These are phyloP conservation scores for Pseudopyricularia javanii DNA, from an alignment of 2,329 filamentous ascomycete species.

Conservation along the genomic window DNA sequence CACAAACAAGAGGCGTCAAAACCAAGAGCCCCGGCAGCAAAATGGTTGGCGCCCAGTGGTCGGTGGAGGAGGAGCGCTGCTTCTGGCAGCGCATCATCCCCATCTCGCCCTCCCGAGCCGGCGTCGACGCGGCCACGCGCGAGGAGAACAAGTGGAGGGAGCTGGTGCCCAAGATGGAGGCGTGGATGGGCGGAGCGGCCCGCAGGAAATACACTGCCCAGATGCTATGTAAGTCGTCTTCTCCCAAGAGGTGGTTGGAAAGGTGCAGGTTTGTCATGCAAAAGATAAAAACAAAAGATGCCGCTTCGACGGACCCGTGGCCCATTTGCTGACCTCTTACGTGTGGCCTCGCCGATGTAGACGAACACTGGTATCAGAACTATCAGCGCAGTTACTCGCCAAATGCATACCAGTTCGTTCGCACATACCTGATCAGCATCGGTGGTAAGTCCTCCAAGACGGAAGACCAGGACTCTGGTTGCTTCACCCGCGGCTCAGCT, in stretches of 20 bases:
- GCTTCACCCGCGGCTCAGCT: no score
- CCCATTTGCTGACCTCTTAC: not conserved
- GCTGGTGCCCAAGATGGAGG: slow-evolving; percentile 9
- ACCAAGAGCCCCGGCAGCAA: not conserved
- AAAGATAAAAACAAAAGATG: not conserved
- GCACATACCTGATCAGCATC: not conserved
- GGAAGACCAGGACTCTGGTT: no score
- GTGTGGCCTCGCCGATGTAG: slow-evolving; percentile 5
- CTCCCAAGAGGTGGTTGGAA: no score
- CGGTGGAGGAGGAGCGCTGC: not conserved
- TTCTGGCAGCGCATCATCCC: slow-evolving; percentile 1
- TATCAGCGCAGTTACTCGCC: slow-evolving; percentile 12
- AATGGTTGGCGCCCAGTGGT: not conserved
- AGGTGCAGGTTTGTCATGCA: no score
- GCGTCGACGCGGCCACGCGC: not conserved
- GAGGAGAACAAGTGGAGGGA: slow-evolving; percentile 10
- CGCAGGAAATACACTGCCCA: slow-evolving; percentile 15
- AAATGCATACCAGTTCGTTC: slow-evolving; percentile 5
- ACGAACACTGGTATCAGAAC: slow-evolving; percentile 21
- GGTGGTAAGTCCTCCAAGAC: not conserved
- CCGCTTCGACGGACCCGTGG: not conserved
- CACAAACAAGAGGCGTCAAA: no score
- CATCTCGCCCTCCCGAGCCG: not conserved
- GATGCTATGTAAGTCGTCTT: slow-evolving; percentile 14
- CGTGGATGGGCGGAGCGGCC: slow-evolving; percentile 7